Base-by-base conservation (phyloP, 257 asterid genomes). In the Cruciata laevipes region DNA sequence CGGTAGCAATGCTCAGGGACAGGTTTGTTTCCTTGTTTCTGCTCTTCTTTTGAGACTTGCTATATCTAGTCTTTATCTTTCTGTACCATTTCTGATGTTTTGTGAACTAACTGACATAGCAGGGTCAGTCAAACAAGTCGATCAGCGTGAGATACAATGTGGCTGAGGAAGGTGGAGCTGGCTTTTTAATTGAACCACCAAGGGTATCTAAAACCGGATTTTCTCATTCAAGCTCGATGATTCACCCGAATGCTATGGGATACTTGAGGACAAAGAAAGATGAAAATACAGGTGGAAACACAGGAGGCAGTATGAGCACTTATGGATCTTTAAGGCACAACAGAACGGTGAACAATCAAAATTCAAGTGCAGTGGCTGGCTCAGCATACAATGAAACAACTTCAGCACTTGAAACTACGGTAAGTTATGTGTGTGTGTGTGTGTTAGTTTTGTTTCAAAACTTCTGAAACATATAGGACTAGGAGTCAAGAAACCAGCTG, bases 161-260 rank as follows among this genome's bases (percentile, higher is more conserved):
- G 12, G 69, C 53, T 37, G 90, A 82, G 74, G 90, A 80, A 53
- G 75, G 87, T 75, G 86, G 85, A 71, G 73, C 83, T 9, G 87
- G 88, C 7, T 84, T 83, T 79, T 91, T 82, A 32, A 79, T 82
- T 17, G 96, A 83, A 70, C 92, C 92, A 1, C 83, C 85, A 2
- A 73, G 92, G 72, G 85, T 59, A 38, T 76, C 72, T 25, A 77
- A 76, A 78, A 84, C 61, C 1, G 84, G 79, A 47, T 72, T 74
- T 67, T 40, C 79, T 74, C 90, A 83, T 71, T 81, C 96, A 17
- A 84, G 68, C 76, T 83, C 96, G 21, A 86, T 77, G 84, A 69
- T 86, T 72, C 96, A 87, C 73, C 98, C 89, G 5, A 85, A 76
- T 44, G 84, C 89, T 53, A 70, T 55, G 18, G 87, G 79, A 20